Percentiles rank a stretch among this genome's conserved stretches.
phyloP scores from a whole-genome alignment of 495 filamentous ascomycete species.

The Niebla homalea region DNA sequence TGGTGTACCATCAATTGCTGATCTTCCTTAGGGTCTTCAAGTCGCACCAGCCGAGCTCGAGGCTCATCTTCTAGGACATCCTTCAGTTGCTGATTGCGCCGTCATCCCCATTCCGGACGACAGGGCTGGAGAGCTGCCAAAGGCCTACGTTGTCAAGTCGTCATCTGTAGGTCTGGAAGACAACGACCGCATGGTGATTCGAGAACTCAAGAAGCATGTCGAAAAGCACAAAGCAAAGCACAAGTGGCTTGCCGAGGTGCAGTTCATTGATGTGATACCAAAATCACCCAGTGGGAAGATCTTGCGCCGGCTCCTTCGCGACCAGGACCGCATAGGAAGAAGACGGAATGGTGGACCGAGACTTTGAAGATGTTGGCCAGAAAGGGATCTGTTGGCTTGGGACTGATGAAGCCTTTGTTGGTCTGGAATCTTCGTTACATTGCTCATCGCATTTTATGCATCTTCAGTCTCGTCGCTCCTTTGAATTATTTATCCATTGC shows the following conservation, averaged over 20 bases:
- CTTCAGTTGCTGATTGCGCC: slow-evolving; percentile 66
- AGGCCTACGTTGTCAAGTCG: slow-evolving; percentile 74
- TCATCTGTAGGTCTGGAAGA: slow-evolving; percentile 43
- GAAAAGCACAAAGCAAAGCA: slow-evolving; percentile 73
- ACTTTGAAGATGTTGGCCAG: slow-evolving; percentile 23
- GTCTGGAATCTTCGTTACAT: no score
- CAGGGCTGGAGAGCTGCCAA: slow-evolving; percentile 67
- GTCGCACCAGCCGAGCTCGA: slow-evolving; percentile 87
- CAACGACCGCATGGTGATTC: slow-evolving; percentile 41
- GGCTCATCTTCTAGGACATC: slow-evolving; percentile 73
- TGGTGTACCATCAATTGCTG: not conserved
- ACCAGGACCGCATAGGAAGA: slow-evolving; percentile 61
- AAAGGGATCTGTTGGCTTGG: not conserved
- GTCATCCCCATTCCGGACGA: slow-evolving; percentile 73
- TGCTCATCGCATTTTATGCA: no score
- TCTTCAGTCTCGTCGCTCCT: no score
- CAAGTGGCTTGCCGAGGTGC: slow-evolving; percentile 52
- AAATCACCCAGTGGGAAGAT: slow-evolving; percentile 95
- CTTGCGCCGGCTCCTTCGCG: slow-evolving; percentile 62
- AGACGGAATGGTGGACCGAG: slow-evolving; percentile 48
- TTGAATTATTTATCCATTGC: no score
- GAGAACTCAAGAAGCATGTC: slow-evolving; percentile 62
- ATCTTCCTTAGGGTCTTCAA: slow-evolving; percentile 56
- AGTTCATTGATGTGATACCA: slow-evolving; percentile 47
- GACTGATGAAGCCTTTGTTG: no score